phyloP scores from a whole-genome alignment of 306 rosid species.

The Fragaria nilgerrensis region DNA sequence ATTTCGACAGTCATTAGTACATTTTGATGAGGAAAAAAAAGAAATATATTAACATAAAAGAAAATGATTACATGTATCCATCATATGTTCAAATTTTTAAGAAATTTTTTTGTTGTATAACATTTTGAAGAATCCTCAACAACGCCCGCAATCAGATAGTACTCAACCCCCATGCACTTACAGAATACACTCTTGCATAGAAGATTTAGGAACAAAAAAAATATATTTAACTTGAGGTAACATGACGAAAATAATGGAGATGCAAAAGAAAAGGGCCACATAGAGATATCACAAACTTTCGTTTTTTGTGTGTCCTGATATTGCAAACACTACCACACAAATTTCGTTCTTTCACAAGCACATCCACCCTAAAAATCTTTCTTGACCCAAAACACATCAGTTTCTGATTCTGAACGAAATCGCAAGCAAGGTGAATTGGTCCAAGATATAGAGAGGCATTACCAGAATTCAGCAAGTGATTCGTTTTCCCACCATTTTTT shows the following conservation, averaged over 20 bases:
- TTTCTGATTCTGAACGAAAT: background rate
- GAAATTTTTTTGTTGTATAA: background rate
- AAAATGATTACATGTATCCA: background rate
- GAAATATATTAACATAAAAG: background rate
- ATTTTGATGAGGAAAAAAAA: background rate
- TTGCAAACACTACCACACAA: background rate
- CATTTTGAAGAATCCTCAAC: background rate
- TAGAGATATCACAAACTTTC: background rate
- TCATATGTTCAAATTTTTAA: background rate
- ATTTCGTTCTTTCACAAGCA: background rate
- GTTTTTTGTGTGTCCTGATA: background rate
- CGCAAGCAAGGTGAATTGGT: background rate
- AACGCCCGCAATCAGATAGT: background rate
- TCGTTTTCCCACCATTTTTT: constrained; percentile 14
- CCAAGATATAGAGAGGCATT: constrained; percentile 1
- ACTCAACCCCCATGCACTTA: background rate
- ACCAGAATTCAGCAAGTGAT: constrained; percentile 17
- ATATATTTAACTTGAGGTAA: background rate
- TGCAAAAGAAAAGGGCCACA: background rate
- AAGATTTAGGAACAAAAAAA: background rate
- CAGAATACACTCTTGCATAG: background rate
- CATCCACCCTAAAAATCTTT: background rate
- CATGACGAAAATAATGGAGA: background rate
- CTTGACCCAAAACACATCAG: background rate
- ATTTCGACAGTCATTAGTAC: background rate